Conservation (phyloP, 345 rosid genomes). For the Triadica sebifera region DNA sequence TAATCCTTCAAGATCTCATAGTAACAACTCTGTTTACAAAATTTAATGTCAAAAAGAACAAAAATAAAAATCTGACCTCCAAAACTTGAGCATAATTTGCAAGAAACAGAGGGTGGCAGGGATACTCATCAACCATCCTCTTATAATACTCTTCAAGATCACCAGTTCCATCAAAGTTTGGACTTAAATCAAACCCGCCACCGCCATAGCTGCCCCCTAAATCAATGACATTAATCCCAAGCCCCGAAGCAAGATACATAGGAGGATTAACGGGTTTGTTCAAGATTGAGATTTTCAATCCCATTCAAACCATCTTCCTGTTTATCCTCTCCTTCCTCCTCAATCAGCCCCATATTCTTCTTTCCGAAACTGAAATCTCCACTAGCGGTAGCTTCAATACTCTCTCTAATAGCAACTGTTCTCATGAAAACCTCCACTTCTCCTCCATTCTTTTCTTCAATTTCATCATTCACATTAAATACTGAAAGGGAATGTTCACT, state of each 20-base stretch:
- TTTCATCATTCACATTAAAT: conserved; percentile 34
- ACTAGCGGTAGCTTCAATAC: conserved; percentile 25
- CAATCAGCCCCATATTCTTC: conserved; percentile 35
- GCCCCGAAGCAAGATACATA: conserved; percentile 66
- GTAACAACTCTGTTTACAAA: not conserved
- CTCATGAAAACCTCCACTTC: conserved; percentile 32
- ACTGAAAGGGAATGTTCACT: conserved; percentile 55
- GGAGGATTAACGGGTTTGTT: conserved; percentile 53
- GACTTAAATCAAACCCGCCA: conserved; percentile 31
- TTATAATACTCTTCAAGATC: conserved; percentile 50
- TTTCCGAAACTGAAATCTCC: conserved; percentile 55
- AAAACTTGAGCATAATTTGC: conserved; percentile 68
- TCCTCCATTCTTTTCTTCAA: conserved; percentile 13
- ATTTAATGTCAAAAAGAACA: not conserved
- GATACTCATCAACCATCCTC: conserved; percentile 63
- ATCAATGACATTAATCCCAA: conserved; percentile 47
- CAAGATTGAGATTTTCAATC: conserved; percentile 15
- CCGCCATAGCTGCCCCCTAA: conserved; percentile 16
- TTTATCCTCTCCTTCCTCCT: conserved; percentile 42
- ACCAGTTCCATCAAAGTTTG: conserved; percentile 39
- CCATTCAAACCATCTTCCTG: conserved; percentile 16
- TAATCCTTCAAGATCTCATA: not conserved
- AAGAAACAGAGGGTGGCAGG: conserved; percentile 68
- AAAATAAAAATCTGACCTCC: conserved; percentile 41
- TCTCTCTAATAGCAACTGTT: conserved; percentile 46